A percentile compares a stretch with the other conserved stretches of the same genome.
Conservation (phyloP, 2,329 filamentous ascomycete genomes). For the Incumbomyces delicatus region DNA sequence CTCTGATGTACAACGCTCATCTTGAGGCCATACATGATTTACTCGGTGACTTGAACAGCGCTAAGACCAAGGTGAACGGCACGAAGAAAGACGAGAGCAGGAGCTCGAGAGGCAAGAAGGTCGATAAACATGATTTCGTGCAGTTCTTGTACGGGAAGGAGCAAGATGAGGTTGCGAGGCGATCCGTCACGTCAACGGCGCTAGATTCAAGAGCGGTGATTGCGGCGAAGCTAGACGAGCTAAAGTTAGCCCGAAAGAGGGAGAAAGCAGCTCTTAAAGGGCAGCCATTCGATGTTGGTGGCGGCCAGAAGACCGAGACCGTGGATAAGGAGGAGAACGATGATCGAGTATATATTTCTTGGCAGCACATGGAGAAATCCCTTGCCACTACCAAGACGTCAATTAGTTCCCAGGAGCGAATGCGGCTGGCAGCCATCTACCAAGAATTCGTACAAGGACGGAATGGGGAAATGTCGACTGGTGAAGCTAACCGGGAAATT, state of each 20-base stretch:
- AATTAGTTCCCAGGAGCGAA: slow-evolving; percentile 69
- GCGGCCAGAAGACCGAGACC: slow-evolving; percentile 21
- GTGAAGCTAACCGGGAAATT: slow-evolving; percentile 83
- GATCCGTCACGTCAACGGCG: slow-evolving; percentile 37
- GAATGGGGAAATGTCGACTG: slow-evolving; percentile 90
- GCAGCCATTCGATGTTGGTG: neutral
- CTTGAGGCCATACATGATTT: slow-evolving; percentile 94
- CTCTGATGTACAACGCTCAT: slow-evolving; percentile 90
- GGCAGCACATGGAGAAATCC: slow-evolving; percentile 72
- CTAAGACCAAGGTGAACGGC: slow-evolving; percentile 21
- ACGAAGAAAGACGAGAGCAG: neutral
- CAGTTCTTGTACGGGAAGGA: slow-evolving; percentile 70
- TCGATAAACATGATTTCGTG: slow-evolving; percentile 50
- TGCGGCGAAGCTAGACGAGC: slow-evolving; percentile 67
- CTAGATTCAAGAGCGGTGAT: slow-evolving; percentile 73
- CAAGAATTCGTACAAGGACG: slow-evolving; percentile 83
- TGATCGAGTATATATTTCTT: slow-evolving; percentile 70
- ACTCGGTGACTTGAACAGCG: slow-evolving; percentile 46
- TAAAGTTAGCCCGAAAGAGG: slow-evolving; percentile 56
- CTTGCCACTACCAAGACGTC: slow-evolving; percentile 69
- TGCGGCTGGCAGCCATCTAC: slow-evolving; percentile 70
- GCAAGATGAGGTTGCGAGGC: slow-evolving; percentile 40
- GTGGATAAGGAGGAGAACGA: slow-evolving; percentile 22
- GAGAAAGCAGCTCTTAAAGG: slow-evolving; percentile 21
- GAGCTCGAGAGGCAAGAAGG: slow-evolving; percentile 9